phyloP scores from a whole-genome alignment of 2,329 filamentous ascomycete genomes.

The Colletotrichum ledebouriae region DNA sequence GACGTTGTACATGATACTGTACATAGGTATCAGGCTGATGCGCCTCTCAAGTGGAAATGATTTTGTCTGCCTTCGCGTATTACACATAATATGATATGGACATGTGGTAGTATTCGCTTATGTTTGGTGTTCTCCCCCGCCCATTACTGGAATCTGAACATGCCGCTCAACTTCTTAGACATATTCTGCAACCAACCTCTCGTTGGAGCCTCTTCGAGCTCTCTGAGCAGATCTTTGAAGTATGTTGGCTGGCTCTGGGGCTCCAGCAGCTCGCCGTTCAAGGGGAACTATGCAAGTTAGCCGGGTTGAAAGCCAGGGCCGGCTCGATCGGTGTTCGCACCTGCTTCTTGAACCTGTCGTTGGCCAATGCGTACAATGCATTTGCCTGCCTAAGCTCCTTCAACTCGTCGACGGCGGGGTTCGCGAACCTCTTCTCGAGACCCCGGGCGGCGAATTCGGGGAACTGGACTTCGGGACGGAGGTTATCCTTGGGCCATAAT shows the following conservation, averaged over 20 bases:
- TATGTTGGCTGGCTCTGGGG: conserved; percentile 75
- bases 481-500: conserved; percentile 73
- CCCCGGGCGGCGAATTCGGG: conserved; percentile 66
- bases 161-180: conserved; percentile 68
- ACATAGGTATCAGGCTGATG: conserved; percentile 27
- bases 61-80: not conserved
- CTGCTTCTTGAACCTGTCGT: conserved; percentile 70
- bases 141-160: conserved; percentile 68
- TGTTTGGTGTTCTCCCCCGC: conserved; percentile 1
- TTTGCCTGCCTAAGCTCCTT: conserved; percentile 70
- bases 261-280: conserved; percentile 63
- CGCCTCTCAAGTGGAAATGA: not conserved
- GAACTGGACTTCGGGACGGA: conserved; percentile 74
- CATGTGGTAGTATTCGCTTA: too few species aligned
- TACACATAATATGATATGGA: conserved; percentile 1
- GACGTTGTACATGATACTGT: conserved; percentile 42
- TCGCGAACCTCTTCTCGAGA: conserved; percentile 53
- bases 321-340: conserved; percentile 52
- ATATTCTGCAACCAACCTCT: conserved; percentile 67
- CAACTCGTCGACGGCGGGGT: conserved; percentile 54
- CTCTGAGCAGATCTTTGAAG: conserved; percentile 70
- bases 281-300: conserved; percentile 49
- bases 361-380: conserved; percentile 70
- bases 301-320: not conserved
- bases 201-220: conserved; percentile 73